Evolutionary conservation across 345 rosid genomes (phyloP), one percentile per base, ranked within the genome.

Genomic region (Nephelium lappaceum): DNA sequence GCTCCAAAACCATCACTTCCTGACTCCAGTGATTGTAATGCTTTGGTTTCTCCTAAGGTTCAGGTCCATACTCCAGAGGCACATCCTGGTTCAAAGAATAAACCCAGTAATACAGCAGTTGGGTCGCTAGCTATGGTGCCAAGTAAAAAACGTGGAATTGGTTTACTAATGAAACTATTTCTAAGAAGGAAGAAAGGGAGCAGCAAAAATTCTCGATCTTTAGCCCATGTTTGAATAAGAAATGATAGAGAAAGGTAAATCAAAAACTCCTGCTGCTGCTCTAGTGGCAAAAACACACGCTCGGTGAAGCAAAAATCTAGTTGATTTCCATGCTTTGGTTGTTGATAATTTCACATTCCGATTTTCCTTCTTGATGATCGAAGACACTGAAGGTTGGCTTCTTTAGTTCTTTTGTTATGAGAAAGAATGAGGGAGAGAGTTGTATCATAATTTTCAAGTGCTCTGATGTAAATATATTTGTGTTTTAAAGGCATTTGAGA

Each of bases 161-260:
- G 94, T 72, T 87, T 93, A 21, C 77, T 92, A 16, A 82, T 89
- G 87, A 92, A 84, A 85, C 82, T 95, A 71, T 81, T 95, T 70
- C 83, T 89, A 83, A 84, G 94, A 87, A 92, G 83, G 88, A 93
- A 85, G 86, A 91, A 85, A 81, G 91, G 89, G 77, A 78, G 80
- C 64, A 82, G 73, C 86, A 91, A 87, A 85, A 90, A 82, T 84
- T 83, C 82, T 71, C 81, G 36, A 55, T 42, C 81, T 41, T 67
- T 80, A 55, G 80, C 31, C 1, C 79, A 72, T 76, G 78, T 75
- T 73, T 81, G 78, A 83, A 67, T 57, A 63, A 31, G 55, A 61
- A 31, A 66, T 47, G 53, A 25, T 11, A 60, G 43, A 43, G 58
- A 43, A 11, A 77, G 14, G 42, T 11, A 21, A 60, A 3, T n/a